Base-by-base conservation (phyloP, 352 stramenopile genomes). In the Stramenopiles sp. region DNA sequence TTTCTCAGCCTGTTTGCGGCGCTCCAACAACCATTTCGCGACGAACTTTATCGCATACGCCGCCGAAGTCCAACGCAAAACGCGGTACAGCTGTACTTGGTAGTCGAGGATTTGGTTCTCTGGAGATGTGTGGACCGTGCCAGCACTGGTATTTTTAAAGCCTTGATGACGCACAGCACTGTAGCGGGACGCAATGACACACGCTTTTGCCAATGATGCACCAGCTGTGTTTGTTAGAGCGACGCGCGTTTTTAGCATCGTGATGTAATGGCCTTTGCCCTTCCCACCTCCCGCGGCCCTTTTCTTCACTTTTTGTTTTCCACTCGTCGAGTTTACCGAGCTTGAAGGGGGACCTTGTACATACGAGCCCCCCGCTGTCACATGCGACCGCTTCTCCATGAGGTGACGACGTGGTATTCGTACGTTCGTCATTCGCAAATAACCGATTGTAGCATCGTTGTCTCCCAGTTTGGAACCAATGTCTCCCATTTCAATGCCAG, bases 401-500 rank as follows among this genome's bases (percentile, higher is more conserved):
- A 95, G 92, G 76, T 95, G 81, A 25, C 86, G 85, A 0, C 91
- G 87, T 7, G 92, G 92, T 81, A 97, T 93, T 30, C 87, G 85
- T 22, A 97, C 91, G 75, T 92, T 86, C 81, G 94, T 83, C 84
- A 97, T 95, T 30, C 85, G 86, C 0, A 84, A 85, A 87, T 90
- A 97, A 67, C 93, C 93, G 86, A 97, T 97, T 86, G 97, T 93
- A 82, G 96, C 91, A 55, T 88, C 85, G 67, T 94, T 88, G 85
- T 95, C 94, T 81, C 91, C 92, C 82, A 96, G 89, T 83, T 97
- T 97, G 0, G 91, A 90, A 7, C 93, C 93, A 80, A 97, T 95
- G 86, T 97, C 92, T 0, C 92, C 91, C 0, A 94, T 88, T 75
- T 90, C 87, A 0, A 98, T 89, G 27, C 94, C 93, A 0, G 90